Evolutionary conservation across 148 eudicot genomes (phyloP).

Genomic region (Arbutus unedo): DNA sequence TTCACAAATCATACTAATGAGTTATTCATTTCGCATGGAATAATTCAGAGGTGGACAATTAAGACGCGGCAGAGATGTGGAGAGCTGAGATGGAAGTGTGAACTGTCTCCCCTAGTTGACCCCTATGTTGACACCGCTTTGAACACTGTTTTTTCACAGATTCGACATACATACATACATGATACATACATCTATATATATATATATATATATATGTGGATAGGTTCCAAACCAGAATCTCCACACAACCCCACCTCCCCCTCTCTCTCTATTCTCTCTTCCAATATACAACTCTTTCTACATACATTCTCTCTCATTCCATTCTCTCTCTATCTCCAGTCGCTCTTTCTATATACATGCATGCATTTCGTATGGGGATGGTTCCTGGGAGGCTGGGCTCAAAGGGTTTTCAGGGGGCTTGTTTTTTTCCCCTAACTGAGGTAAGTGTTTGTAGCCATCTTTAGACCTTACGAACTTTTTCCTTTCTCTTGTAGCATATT

Average conservation of each 20-base stretch:
- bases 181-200: too few species aligned
- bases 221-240: background rate
- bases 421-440: background rate
- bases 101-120: background rate
- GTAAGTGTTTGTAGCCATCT: constrained; percentile 3
- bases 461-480: background rate
- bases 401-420: background rate
- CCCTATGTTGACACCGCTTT: background rate
- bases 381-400: background rate
- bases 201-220: background rate
- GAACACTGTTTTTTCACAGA: background rate
- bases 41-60: background rate
- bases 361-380: too few species aligned
- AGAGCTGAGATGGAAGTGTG: background rate
- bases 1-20: too few species aligned
- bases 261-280: too few species aligned
- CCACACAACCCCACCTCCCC: background rate
- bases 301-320: background rate
- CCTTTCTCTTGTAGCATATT: background rate
- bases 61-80: background rate
- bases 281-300: too few species aligned
- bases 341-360: background rate
- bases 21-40: too few species aligned
- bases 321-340: background rate
- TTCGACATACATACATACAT: background rate